Evolutionary conservation across 2,329 filamentous ascomycete species (phyloP), one percentile per base, ranked within the genome.

Genomic region (Thielaviopsis euricoi): DNA sequence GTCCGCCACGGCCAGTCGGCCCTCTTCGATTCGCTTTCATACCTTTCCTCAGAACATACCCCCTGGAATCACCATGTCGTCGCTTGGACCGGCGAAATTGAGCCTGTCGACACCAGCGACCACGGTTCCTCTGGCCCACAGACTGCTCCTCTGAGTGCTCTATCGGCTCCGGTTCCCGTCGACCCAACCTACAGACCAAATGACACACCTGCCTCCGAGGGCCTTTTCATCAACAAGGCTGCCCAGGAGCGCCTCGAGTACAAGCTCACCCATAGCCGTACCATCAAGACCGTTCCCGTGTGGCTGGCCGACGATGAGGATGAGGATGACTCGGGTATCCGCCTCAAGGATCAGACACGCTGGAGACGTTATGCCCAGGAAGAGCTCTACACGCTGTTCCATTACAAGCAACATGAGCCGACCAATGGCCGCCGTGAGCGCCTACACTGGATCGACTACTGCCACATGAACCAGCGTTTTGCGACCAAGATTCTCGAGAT

Each of bases 381-480:
- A 67, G 87, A 95, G 65, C 76, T 97, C 26, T 96, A 95, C 72
- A 89, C 88, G 1, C 78, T 96, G 10, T 89, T 96, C 68, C 91
- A 97, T 71, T 97, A 97, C 76, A 95, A 95, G 72, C 88, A 93
- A 67, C 87, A 95, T 67, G 88, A 90, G 68, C 89, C 91, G 1
- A 87, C 83, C 13, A 87, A 96, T 68, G 89, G 89, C 40, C 82
- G 86, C 63, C 82, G 82, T 19, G 87, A 93, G 67, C 83, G 87
- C 56, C 77, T 86, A 49, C 83, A 89, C 65, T 97, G 91, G 90
- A 82, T 86, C 25, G 89, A 97, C 71, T 97, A 95, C 71, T 87
- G 89, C 69, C 84, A 85, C 56, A 85, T 96, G 81, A 97, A 96
- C 73, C 85, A 89, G 66, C 83, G 89, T 62, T 96, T 96, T 65